Base-by-base conservation (phyloP, 495 filamentous ascomycete species). In the Ascodesmis nigricans region DNA sequence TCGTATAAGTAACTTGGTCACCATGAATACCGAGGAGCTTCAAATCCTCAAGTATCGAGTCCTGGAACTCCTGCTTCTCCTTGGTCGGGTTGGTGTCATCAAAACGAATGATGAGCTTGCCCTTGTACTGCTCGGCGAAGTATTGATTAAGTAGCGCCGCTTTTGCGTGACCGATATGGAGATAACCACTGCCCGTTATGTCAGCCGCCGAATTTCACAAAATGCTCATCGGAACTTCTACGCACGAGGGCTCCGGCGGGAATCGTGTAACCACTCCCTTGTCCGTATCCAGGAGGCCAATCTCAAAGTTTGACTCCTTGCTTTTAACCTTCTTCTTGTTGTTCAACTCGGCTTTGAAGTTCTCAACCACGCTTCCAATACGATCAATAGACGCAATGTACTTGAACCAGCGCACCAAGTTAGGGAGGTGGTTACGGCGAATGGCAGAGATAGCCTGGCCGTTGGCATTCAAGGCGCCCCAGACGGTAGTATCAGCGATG, bases 21-120 rank as follows among this genome's bases (percentile, higher is more conserved):
- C 79, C 74, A 45, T 72, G 73, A 47, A 93, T 74, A 3, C 81
- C 83, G 67, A 93, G 76, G 18, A 90, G 58, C 1, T 67, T 69
- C 18, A 87, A 63, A 53, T 93, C 83, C 56, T 83, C 71, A 11
- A 91, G 55, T 37, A 93, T 91, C 1, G 79, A 65, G 57, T 90
- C 75, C 44, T 91, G 68, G 58, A 75, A 93, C 58, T 91, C 82
- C 52, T 80, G 64, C 58, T 83, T 84, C 59, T 93, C 83, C 46
- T 92, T 91, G 23, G 71, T 67, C 8, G 83, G 83, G 55, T 93
- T 93, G 29, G 83, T 92, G 47, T 93, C 83, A 44, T 93, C 83
- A 41, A 91, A 80, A 30, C 81, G 72, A 30, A 84, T 65, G 28
- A 82, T 66, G 38, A 93, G 60, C 22, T 65, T 81, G 36, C 83